These are phyloP conservation scores for Moesziomyces parantarcticus DNA, from an alignment of 1,284 basidiomycete genomes.

Conservation along the genomic window DNA sequence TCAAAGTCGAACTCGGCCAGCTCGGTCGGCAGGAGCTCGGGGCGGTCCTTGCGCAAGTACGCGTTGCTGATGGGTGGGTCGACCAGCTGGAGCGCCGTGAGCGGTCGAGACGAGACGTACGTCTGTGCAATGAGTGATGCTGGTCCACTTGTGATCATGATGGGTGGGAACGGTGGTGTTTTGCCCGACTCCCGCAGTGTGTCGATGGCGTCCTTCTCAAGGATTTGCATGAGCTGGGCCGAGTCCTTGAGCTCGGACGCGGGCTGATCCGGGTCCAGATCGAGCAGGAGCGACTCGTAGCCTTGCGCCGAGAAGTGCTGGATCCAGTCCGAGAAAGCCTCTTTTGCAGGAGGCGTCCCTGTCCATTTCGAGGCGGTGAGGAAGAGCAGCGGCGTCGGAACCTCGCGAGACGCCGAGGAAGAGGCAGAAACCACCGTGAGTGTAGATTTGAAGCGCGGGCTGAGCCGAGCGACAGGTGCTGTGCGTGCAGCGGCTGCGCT, in stretches of 20 bases:
- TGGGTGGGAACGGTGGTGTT: slow-evolving; percentile 56
- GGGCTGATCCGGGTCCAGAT: slow-evolving; percentile 51
- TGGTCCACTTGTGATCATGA: slow-evolving; percentile 49
- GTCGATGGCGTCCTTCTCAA: slow-evolving; percentile 42
- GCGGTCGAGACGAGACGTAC: slow-evolving; percentile 61
- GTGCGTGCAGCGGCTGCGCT: background rate
- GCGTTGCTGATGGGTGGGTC: slow-evolving; percentile 57
- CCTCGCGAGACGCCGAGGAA: slow-evolving; percentile 41
- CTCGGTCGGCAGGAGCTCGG: slow-evolving; percentile 29
- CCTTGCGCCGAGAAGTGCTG: slow-evolving; percentile 39
- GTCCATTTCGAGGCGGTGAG: slow-evolving; percentile 58
- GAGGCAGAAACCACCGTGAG: slow-evolving; percentile 21
- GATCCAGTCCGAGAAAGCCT: slow-evolving; percentile 33
- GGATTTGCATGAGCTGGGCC: slow-evolving; percentile 32
- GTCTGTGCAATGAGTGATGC: slow-evolving; percentile 53
- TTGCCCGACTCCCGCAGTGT: slow-evolving; percentile 31
- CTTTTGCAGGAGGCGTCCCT: slow-evolving; percentile 15
- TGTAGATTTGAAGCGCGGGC: slow-evolving; percentile 31
- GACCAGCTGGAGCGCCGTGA: slow-evolving; percentile 57
- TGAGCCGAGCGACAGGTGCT: background rate
- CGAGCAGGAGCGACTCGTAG: slow-evolving; percentile 50
- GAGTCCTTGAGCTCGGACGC: slow-evolving; percentile 25
- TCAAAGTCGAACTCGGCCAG: slow-evolving; percentile 60
- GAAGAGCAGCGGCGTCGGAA: slow-evolving; percentile 62
- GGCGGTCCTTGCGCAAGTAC: slow-evolving; percentile 24